Evolutionary conservation across 345 rosid genomes (phyloP).

Genomic region (Zanthoxylum bungeanum): DNA sequence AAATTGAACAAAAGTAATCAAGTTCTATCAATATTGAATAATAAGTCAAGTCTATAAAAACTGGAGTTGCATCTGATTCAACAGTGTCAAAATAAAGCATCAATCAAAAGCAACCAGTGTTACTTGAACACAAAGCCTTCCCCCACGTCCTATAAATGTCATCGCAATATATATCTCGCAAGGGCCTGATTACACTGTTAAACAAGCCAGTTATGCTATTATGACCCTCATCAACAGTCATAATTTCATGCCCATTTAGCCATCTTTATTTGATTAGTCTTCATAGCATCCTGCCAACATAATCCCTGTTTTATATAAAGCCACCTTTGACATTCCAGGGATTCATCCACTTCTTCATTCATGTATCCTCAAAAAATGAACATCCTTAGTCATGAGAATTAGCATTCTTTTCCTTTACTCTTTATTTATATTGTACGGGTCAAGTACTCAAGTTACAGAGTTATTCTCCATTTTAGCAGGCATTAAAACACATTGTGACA

Average conservation of each 20-base stretch:
- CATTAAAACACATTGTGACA: background rate
- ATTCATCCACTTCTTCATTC: background rate
- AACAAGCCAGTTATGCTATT: background rate
- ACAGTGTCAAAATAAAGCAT: background rate
- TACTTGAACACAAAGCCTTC: background rate
- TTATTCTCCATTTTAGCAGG: background rate
- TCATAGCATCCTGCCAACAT: background rate
- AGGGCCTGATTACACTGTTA: background rate
- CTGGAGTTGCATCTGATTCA: background rate
- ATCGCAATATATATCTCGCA: background rate
- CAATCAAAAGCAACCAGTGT: background rate
- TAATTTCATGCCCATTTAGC: background rate
- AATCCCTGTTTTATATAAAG: background rate
- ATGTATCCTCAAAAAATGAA: background rate
- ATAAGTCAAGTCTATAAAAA: background rate
- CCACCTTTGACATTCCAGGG: background rate
- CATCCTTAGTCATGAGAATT: background rate
- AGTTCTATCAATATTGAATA: background rate
- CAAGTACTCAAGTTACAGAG: background rate
- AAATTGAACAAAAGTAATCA: background rate
- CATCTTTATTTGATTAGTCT: background rate
- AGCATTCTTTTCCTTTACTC: background rate
- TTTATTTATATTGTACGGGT: background rate
- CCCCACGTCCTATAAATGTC: background rate
- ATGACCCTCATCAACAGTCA: background rate